A percentile compares a stretch with the other conserved stretches of the same genome.
phyloP scores from a whole-genome alignment of 345 rosid species.

The Linum lewisii region DNA sequence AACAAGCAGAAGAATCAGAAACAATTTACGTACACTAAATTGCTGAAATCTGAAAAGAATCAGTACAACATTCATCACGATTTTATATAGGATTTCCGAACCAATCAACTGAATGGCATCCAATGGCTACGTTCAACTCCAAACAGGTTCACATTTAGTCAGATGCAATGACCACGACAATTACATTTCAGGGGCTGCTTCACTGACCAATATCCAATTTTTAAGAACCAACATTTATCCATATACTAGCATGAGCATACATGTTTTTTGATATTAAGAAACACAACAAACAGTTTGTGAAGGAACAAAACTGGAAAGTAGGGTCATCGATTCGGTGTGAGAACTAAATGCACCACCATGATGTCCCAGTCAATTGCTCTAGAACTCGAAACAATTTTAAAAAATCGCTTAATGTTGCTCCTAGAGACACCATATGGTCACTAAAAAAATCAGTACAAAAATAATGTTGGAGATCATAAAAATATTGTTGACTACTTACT shows the following conservation, averaged over 20 bases:
- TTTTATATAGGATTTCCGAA: neutral
- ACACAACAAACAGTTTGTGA: neutral
- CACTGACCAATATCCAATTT: neutral
- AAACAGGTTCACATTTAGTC: neutral
- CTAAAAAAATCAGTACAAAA: neutral
- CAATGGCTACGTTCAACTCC: neutral
- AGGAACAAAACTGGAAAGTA: neutral
- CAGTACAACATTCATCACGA: neutral
- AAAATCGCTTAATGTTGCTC: neutral
- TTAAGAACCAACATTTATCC: too few species aligned
- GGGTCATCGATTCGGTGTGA: neutral
- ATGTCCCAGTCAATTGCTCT: neutral
- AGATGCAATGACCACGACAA: neutral
- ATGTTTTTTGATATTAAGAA: too few species aligned
- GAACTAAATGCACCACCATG: neutral
- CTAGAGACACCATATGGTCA: neutral
- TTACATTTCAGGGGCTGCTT: neutral
- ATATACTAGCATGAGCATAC: too few species aligned
- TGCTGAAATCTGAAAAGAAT: neutral
- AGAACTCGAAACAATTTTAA: neutral
- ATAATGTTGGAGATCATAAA: neutral
- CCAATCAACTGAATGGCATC: neutral
- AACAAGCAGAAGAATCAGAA: neutral
- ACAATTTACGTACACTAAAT: neutral
- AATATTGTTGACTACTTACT: conserved; percentile 33